Base-by-base conservation (phyloP, 1,139 yeast species). In the Pichia terricola region DNA sequence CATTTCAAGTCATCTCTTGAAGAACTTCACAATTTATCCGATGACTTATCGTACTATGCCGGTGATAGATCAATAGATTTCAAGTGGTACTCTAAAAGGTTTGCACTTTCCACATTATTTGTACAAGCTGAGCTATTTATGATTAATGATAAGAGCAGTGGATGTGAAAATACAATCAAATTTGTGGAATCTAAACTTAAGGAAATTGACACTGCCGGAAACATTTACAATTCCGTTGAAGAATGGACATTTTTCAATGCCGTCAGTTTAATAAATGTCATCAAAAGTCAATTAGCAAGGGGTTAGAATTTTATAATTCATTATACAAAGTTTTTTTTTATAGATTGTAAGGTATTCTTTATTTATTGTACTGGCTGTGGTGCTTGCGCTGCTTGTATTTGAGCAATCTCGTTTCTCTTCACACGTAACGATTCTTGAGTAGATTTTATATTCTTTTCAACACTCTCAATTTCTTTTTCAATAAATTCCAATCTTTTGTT, bases 41-140 rank as follows among this genome's bases (percentile, higher is more conserved):
- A 91, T 62, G 97, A 91, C 59, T 71, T 91, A 50, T 77, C 87
- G 43, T 87, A 67, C 62, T 78, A 78, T 54, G 79, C 95, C 0
- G 94, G 89, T 3, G 96, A 89, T 59, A 65, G 70, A 44, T 77
- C 94, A n/a, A 76, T 81, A 48, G 96, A 87, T 61, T 81, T 85
- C 61, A 81, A 86, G 3, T 91, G 98, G 98, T 91, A 91, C 61
- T 69, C 94, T n/a, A 85, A 88, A 59, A 70, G 97, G 52, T 67
- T 81, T 28, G 73, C 85, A 5, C 61, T 89, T 30, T 73, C 87
- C 25, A 70, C 83, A 1, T 73, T 84, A 4, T 87, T 84, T 59
- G 83, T 84, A 1, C 72, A 81, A 34, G 61, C 81, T 35, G 96
- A 91, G 60, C 66, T 87, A 50, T 86, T 75, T 66, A 85, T 83